A percentile compares a stretch with the other conserved stretches of the same genome.
These are phyloP conservation scores for Neurospora tetraspora DNA, from an alignment of 495 filamentous ascomycete species.

Conservation along the genomic window DNA sequence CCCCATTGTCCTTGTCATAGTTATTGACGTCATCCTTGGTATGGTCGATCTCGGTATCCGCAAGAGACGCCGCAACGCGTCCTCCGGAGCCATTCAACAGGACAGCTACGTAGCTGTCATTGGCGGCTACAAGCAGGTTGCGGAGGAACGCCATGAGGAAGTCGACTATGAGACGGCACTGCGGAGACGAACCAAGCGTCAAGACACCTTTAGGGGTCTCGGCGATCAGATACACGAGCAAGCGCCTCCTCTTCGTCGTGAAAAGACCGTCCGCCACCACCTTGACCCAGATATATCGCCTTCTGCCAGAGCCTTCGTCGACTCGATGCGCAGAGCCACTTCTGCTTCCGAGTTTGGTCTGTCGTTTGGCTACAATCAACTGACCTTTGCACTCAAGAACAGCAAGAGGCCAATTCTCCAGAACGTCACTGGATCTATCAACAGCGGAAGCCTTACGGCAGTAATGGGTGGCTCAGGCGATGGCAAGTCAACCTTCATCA, in stretches of 20 bases:
- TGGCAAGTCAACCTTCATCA: constrained; percentile 43
- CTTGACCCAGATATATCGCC: constrained; percentile 21
- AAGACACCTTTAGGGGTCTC: background rate
- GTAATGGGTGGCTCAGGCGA: constrained; percentile 43
- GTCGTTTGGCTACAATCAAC: constrained; percentile 37
- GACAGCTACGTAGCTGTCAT: background rate
- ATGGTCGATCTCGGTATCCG: constrained; percentile 20
- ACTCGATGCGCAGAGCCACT: constrained; percentile 39
- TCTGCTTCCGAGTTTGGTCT: constrained; percentile 40
- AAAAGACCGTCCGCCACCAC: constrained; percentile 13
- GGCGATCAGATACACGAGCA: background rate
- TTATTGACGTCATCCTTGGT: constrained; percentile 27
- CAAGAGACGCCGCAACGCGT: constrained; percentile 10
- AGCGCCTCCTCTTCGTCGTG: background rate
- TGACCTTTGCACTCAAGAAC: constrained; percentile 35
- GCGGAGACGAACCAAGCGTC: constrained; percentile 17
- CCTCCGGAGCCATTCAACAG: background rate
- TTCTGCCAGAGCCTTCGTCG: constrained; percentile 36
- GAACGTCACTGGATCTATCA: constrained; percentile 41
- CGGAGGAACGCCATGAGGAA: constrained; percentile 13
- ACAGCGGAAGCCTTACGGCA: constrained; percentile 37
- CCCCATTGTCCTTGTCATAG: constrained; percentile 31
- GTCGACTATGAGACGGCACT: constrained; percentile 20
- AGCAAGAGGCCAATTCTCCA: constrained; percentile 34
- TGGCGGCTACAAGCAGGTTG: constrained; percentile 23